Base-by-base conservation (phyloP, 2,329 filamentous ascomycete species). In the Nemania sp. region DNA sequence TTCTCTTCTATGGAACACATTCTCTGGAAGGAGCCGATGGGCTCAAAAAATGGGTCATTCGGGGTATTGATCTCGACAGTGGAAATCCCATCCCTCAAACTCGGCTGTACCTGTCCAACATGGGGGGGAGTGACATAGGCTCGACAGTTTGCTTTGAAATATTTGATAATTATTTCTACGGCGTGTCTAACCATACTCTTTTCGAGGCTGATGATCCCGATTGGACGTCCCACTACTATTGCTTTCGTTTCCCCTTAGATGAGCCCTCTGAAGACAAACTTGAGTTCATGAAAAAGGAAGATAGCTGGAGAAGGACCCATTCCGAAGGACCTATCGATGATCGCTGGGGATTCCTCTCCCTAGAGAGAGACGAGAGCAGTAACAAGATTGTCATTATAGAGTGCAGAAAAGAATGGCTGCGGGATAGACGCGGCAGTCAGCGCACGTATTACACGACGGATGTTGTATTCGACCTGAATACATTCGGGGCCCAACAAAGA, bases 81-180 rank as follows among this genome's bases (percentile, higher is more conserved):
- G 76, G 71, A 65, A 77, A 17, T 66, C 72, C 0, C 61, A 72
- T 7, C 42, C 57, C n/a, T n/a, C n/a, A n/a, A n/a, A n/a, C n/a
- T 9, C 75, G 74, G 34, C 66, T 86, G 5, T 73, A 82, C 28
- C 72, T 90, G 3, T 71, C 79, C 31, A 76, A 83, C 20, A 75
- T 89, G 52, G 79, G 81, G 37, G 88, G 86, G 1, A 79, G 76
- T 15, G 86, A 89, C 40, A 77, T 91, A 26, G 86, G 84, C 5
- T 80, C 80, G 9, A 85, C 82, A 0, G 75, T 89, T n/a, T 88
- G 82, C 56, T 91, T 92, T 64, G 86, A 89, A 56, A 80, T 91
- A 15, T 76, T 88, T 56, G 76, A 83, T 31, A 78, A 75, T 8
- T 76, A 83, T 61, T 83, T 92, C 34, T 91, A 91, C 61, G 86